Evolutionary conservation across 257 asterid genomes (phyloP), one percentile per base, ranked within the genome.

Genomic region (Leptodermis oblonga): DNA sequence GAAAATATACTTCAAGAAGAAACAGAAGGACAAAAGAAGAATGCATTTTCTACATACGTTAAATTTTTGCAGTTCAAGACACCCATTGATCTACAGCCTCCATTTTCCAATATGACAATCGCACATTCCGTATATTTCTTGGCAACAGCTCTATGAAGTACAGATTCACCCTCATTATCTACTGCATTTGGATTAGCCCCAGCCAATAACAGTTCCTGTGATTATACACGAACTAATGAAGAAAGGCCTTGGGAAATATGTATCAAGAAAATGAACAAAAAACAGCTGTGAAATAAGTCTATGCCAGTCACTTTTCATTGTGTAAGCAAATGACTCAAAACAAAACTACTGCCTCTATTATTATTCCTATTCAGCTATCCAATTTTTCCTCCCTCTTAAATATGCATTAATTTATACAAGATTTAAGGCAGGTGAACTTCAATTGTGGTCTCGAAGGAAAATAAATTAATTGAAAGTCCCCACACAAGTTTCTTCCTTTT

Each of bases 111-210:
- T 74, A 94, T 85, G 77, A 85, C 87, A 76, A 90, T 75, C 22
- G 97, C 96, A 79, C 99, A 94, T 74, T 91, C 99, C 0, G 92
- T 87, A 77, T 80, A 91, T 82, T 91, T 94, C 87, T 94, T 94
- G 54, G 96, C 72, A 87, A 94, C 91, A 62, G 99, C 97, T 85
- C 97, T 86, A 78, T 94, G 99, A 78, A 94, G 97, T 68, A 90
- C 97, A 68, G 99, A 93, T 83, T 93, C 99, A 59, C 97, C 96
- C 76, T 93, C 99, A 73, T 93, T 97, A 70, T 93, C 99, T 64
- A 93, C 90, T 70, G 99, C 90, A 85, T 93, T 93, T 75, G 99
- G 96, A 87, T 93, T 95, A 73, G 99, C 96, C 71, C 97, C 99
- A 62, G 96, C 96, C 82, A 85, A 75, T 70, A 93, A 79, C 74